These are phyloP conservation scores for Xylaria longipes DNA, from an alignment of 495 filamentous ascomycete genomes.

Conservation along the genomic window DNA sequence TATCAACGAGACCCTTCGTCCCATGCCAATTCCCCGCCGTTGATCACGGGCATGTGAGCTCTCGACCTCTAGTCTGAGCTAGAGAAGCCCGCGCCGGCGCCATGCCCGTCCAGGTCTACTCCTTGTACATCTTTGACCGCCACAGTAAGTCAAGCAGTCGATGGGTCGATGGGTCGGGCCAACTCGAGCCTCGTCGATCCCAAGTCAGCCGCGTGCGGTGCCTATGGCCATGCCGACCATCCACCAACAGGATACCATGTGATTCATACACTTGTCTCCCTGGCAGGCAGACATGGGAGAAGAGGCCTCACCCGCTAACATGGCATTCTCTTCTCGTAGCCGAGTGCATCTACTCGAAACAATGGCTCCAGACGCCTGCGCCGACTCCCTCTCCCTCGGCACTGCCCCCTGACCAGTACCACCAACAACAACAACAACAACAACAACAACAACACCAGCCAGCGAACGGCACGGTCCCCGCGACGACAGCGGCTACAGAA, in stretches of 20 bases:
- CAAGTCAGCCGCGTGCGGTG: conserved; percentile 11
- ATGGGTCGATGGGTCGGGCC: background rate
- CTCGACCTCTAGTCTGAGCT: conserved; percentile 31
- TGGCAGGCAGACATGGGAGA: background rate
- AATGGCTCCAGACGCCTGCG: conserved; percentile 59
- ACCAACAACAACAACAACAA: conserved; percentile 7
- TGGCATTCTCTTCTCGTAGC: conserved; percentile 51
- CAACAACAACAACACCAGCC: conserved; percentile 16
- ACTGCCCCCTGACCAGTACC: conserved; percentile 23
- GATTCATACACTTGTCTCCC: conserved; percentile 1
- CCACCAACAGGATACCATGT: background rate
- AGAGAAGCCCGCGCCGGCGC: conserved; percentile 29
- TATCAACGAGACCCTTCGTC: conserved; percentile 3
- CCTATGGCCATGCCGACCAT: conserved; percentile 22
- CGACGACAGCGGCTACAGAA: background rate
- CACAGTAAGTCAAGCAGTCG: conserved; percentile 70
- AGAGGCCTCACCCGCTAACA: conserved; percentile 21
- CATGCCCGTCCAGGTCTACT: conserved; percentile 84
- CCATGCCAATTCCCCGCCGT: background rate
- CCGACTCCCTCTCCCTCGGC: conserved; percentile 33
- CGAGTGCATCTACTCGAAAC: conserved; percentile 95
- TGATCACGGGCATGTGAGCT: conserved; percentile 40
- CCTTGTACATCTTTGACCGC: conserved; percentile 98
- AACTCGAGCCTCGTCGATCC: conserved; percentile 1
- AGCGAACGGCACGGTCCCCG: background rate